phyloP scores from a whole-genome alignment of 2,329 filamentous ascomycete genomes.

The Verticillium klebahnii region DNA sequence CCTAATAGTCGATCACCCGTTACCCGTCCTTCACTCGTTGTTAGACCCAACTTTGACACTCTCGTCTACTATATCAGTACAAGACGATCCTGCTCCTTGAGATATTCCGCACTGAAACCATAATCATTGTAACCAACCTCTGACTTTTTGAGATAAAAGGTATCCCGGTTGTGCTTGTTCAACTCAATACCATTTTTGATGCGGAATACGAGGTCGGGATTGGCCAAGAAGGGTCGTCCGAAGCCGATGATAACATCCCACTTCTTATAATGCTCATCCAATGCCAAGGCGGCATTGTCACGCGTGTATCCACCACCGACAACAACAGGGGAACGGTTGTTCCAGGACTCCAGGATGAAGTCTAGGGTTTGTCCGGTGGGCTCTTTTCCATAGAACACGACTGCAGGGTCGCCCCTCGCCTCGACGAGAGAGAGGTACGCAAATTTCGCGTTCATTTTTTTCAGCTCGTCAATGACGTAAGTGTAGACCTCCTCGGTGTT shows the following conservation, averaged over 20 bases:
- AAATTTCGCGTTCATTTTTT: conserved; percentile 17
- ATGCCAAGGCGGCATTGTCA: conserved; percentile 7
- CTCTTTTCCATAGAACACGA: too few species aligned
- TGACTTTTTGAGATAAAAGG: conserved; percentile 15
- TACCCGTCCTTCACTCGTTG: too few species aligned
- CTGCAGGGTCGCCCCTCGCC: conserved; percentile 17
- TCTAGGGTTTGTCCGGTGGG: conserved; percentile 17
- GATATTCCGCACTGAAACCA: conserved; percentile 4
- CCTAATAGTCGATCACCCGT: too few species aligned
- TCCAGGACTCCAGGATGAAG: conserved; percentile 23
- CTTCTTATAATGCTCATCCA: conserved; percentile 20
- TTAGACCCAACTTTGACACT: too few species aligned
- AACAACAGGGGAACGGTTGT: conserved; percentile 20
- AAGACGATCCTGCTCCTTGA: neutral
- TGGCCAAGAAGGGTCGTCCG: conserved; percentile 21
- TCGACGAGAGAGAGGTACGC: conserved; percentile 24
- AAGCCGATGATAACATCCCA: conserved; percentile 23
- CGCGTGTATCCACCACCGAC: conserved; percentile 21
- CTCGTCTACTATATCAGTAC: too few species aligned
- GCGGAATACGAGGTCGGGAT: conserved; percentile 22
- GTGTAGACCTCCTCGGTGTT: conserved; percentile 14
- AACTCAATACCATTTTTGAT: conserved; percentile 18
- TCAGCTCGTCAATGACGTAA: conserved; percentile 20
- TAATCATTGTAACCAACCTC: conserved; percentile 8
- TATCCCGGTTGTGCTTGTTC: conserved; percentile 17